Percentiles rank a stretch among this genome's conserved stretches.
Evolutionary conservation across 257 asterid species (phyloP).

Genomic region (Craterostigma plantagineum): DNA sequence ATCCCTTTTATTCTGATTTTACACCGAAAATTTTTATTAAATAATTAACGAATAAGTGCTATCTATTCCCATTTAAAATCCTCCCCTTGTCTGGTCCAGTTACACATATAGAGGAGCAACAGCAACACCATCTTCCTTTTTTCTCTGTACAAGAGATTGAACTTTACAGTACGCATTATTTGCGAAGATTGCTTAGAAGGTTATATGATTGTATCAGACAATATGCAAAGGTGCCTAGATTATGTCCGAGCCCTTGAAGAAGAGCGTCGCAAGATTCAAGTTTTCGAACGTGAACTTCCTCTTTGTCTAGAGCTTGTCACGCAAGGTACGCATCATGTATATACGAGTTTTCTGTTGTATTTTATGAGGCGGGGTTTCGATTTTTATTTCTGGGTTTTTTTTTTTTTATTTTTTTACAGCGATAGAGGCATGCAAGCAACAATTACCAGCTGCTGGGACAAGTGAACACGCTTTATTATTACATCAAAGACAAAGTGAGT

Average conservation of each 20-base stretch:
- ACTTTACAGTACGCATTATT: background rate
- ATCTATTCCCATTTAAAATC: too few species aligned
- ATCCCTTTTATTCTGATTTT: constrained; percentile 32
- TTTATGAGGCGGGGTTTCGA: too few species aligned
- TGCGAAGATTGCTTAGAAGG: constrained; percentile 12
- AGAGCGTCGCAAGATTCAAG: constrained; percentile 78
- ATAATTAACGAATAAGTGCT: too few species aligned
- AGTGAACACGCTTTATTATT: constrained; percentile 21
- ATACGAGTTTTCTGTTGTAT: too few species aligned
- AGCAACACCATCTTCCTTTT: too few species aligned
- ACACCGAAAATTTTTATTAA: too few species aligned
- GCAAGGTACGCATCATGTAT: constrained; percentile 34
- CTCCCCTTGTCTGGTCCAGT: constrained; percentile 9
- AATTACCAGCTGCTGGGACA: constrained; percentile 25
- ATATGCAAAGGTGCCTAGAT: constrained; percentile 40
- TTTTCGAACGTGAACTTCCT: constrained; percentile 88
- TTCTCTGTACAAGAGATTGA: background rate
- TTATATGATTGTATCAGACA: constrained; percentile 20
- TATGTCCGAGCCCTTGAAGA: constrained; percentile 47
- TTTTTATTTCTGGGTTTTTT: background rate
- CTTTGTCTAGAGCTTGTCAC: constrained; percentile 80
- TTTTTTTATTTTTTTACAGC: constrained; percentile 32
- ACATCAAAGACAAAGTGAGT: constrained; percentile 32
- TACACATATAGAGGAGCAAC: too few species aligned
- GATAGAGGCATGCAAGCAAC: constrained; percentile 71